Evolutionary conservation across 768 basidiomycete species (phyloP), one percentile per base, ranked within the genome.

Genomic region (Pisolithus microcarpus): DNA sequence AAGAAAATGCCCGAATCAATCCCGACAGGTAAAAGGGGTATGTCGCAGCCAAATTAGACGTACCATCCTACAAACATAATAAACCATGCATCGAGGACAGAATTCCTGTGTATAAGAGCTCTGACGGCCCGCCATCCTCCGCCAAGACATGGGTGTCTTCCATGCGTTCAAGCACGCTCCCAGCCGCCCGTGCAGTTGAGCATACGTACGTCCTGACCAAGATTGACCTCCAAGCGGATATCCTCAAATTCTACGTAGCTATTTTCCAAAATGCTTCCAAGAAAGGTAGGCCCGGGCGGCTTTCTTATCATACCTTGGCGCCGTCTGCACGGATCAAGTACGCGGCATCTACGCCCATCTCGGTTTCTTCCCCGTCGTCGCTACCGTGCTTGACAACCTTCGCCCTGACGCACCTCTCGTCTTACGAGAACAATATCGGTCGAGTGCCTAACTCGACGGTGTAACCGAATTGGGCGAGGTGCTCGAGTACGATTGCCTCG

Each of bases 241-340:
- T 79, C 73, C 1, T 67, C 75, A 6, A 67, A 58, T 0, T 72
- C 49, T 1, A 63, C 40, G 3, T 49, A 19, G 18, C 69, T 54
- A 4, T 59, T 58, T 3, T 66, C 55, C 9, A 49, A 56, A 0
- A 69, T 73, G 52, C 75, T 67, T 0, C 76, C 76, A 0, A 70
- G 50, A 52, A 78, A 78, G 0, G 61, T 56, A 7, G 78, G 53
- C 0, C 73, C 75, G 3, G 75, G 64, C 36, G 61, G 56, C 50
- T 72, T 74, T 18, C 77, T 62, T 7, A 66, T 66, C 4, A 64
- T 37, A 15, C 63, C 44, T 52, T 63, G 0, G 70, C 75, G n/a
- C 73, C 73, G 52, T 76, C 77, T 0, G 69, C 61, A 1, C 75
- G 75, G 10, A 76, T 58, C 0, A 78, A 55, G 55, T 63, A 75